phyloP scores from a whole-genome alignment of 768 basidiomycete genomes.

The Paxillus rubicundulus region DNA sequence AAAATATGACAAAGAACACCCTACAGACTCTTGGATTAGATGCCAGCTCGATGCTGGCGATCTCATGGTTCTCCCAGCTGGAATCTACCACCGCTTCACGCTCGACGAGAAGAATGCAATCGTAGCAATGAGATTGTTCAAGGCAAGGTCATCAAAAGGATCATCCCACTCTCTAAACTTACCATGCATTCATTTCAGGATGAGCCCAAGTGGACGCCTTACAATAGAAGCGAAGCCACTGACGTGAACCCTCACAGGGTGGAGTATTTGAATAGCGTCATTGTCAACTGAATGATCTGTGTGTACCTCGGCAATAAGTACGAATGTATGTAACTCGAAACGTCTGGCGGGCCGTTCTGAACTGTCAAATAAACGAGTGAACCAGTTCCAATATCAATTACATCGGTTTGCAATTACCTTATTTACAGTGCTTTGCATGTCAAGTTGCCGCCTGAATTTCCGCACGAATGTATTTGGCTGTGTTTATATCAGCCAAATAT shows the following conservation, averaged over 20 bases:
- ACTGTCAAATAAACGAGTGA: too few species aligned
- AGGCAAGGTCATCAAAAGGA: slow-evolving; percentile 43
- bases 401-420: too few species aligned
- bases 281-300: slow-evolving; percentile 27
- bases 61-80: slow-evolving; percentile 82
- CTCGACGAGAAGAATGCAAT: slow-evolving; percentile 74
- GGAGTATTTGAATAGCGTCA: slow-evolving; percentile 55
- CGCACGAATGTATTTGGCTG: too few species aligned
- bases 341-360: not conserved
- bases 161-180: not conserved
- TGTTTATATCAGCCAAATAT: too few species aligned
- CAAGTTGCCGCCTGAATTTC: too few species aligned
- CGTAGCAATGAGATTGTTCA: slow-evolving; percentile 80
- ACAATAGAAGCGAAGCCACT: slow-evolving; percentile 60
- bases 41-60: slow-evolving; percentile 75
- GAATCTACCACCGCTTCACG: slow-evolving; percentile 94
- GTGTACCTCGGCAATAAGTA: not conserved
- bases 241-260: slow-evolving; percentile 64
- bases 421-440: too few species aligned
- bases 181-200: slow-evolving; percentile 48
- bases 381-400: too few species aligned
- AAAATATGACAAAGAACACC: slow-evolving; percentile 46
- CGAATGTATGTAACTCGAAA: not conserved
- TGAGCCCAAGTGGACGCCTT: slow-evolving; percentile 86
- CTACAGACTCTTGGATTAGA: slow-evolving; percentile 77